Evolutionary conservation across 768 basidiomycete genomes (phyloP).

Genomic region (Psilocybe tampanensis): DNA sequence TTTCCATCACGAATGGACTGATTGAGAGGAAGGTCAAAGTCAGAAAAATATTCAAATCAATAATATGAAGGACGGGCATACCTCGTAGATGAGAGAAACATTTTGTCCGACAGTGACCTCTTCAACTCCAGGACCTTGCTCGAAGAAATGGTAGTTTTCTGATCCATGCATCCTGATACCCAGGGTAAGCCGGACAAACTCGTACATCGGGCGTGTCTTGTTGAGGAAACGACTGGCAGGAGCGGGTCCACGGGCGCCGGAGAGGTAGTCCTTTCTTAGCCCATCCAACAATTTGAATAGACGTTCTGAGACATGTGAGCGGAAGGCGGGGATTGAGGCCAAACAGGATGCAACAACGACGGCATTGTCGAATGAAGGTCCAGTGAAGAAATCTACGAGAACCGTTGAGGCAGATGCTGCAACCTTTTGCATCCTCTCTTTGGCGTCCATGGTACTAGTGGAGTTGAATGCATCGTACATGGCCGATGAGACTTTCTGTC

Average conservation of each 20-base stretch:
- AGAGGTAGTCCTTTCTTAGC: conserved; percentile 59
- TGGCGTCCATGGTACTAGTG: conserved; percentile 73
- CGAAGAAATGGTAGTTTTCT: conserved; percentile 66
- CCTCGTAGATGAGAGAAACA: conserved; percentile 79
- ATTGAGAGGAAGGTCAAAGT: background rate
- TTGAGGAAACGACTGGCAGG: conserved; percentile 72
- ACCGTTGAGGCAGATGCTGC: conserved; percentile 62
- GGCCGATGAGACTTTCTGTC: conserved; percentile 38
- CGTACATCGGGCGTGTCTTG: conserved; percentile 72
- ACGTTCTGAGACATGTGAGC: conserved; percentile 51
- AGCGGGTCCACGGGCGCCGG: conserved; percentile 57
- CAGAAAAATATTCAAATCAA: background rate
- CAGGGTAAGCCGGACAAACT: conserved; percentile 70
- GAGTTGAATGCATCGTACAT: conserved; percentile 60
- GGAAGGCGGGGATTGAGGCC: conserved; percentile 53
- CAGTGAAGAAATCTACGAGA: conserved; percentile 65
- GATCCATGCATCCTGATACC: conserved; percentile 83
- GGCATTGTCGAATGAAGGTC: conserved; percentile 33
- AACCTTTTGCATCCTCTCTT: conserved; percentile 69
- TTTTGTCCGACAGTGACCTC: conserved; percentile 72
- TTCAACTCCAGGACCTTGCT: conserved; percentile 65
- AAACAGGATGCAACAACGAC: conserved; percentile 32
- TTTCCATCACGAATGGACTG: conserved; percentile 58
- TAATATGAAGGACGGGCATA: conserved; percentile 31
- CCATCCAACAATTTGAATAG: conserved; percentile 46